Evolutionary conservation across 441 rosid species (phyloP).

Genomic region (Lepidium campestre): DNA sequence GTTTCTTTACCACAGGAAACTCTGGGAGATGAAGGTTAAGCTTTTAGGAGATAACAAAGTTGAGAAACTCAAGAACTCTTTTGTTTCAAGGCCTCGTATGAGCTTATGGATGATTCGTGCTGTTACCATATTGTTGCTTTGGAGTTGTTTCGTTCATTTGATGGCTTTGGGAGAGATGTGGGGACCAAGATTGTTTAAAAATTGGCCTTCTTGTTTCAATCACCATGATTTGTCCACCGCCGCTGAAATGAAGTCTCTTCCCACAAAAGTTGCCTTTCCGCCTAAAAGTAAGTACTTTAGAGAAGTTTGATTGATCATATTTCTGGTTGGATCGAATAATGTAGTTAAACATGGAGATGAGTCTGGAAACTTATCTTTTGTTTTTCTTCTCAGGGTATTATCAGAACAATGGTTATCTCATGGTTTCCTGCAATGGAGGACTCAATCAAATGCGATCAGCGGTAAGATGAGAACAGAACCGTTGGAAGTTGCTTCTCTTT

Average conservation of each 20-base stretch:
- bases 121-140: slow-evolving; percentile 39
- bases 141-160: slow-evolving; percentile 62
- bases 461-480: slow-evolving; percentile 29
- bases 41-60: slow-evolving; percentile 50
- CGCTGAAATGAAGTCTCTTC: slow-evolving; percentile 35
- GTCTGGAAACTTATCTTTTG: not conserved
- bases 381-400: slow-evolving; percentile 42
- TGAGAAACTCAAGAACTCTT: slow-evolving; percentile 45
- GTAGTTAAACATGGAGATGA: slow-evolving; percentile 4
- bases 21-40: slow-evolving; percentile 54
- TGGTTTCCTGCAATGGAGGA: slow-evolving; percentile 86
- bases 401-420: slow-evolving; percentile 62
- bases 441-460: slow-evolving; percentile 87
- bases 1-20: slow-evolving; percentile 37
- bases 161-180: slow-evolving; percentile 59
- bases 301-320: not conserved
- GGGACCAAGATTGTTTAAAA: slow-evolving; percentile 56
- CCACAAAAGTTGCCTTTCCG: slow-evolving; percentile 40
- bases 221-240: slow-evolving; percentile 32
- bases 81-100: slow-evolving; percentile 45
- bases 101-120: slow-evolving; percentile 61
- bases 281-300: slow-evolving; percentile 47
- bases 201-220: slow-evolving; percentile 64
- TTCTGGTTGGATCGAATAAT: not conserved
- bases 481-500: not conserved